Conservation (phyloP, 345 rosid species). For the Noccaea bulbosa region DNA sequence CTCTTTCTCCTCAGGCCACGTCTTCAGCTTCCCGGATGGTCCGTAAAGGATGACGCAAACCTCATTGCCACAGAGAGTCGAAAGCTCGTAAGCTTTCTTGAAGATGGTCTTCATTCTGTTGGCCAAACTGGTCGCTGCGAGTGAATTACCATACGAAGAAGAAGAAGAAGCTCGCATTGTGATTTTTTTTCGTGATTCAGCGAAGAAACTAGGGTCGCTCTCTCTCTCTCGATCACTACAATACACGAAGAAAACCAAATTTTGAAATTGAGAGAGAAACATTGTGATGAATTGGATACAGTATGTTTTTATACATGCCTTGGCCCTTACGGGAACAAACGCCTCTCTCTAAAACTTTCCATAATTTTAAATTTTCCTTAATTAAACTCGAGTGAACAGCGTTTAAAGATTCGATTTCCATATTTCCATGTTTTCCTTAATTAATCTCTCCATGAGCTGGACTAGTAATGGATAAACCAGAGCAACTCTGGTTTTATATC, state of each 20-base stretch:
- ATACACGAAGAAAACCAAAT: neutral
- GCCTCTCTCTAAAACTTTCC: neutral
- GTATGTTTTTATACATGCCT: neutral
- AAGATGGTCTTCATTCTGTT: slow-evolving; percentile 32
- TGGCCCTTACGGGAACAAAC: neutral
- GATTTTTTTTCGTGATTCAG: slow-evolving; percentile 1
- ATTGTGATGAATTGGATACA: neutral
- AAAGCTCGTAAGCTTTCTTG: slow-evolving; percentile 34
- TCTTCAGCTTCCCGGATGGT: neutral
- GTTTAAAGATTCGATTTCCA: slow-evolving; percentile 16
- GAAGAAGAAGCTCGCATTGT: slow-evolving; percentile 15
- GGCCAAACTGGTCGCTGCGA: slow-evolving; percentile 3
- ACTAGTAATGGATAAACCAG: too few species aligned
- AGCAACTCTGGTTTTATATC: too few species aligned
- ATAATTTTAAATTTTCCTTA: too few species aligned
- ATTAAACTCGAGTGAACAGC: neutral
- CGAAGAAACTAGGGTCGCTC: slow-evolving; percentile 3
- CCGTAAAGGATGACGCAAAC: neutral
- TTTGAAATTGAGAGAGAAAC: neutral
- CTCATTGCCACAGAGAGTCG: slow-evolving; percentile 17
- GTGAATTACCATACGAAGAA: slow-evolving; percentile 17
- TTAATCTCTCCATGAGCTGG: neutral
- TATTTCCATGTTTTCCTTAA: neutral
- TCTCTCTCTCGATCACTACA: neutral
- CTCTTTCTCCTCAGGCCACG: neutral